Conservation (phyloP, 2,329 filamentous ascomycete species). For the Scytalidium sp. region DNA sequence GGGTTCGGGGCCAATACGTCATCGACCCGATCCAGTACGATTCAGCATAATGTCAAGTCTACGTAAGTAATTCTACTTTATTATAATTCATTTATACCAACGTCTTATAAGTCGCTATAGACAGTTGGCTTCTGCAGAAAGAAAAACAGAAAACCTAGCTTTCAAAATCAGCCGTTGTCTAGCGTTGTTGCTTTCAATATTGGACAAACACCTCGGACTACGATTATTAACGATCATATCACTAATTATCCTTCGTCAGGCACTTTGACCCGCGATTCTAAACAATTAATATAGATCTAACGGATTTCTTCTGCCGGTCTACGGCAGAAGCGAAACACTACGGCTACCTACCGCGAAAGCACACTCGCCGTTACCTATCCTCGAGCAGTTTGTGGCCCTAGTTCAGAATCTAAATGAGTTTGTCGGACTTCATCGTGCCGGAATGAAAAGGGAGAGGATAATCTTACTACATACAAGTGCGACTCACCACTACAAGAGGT, state of each 20-base stretch:
- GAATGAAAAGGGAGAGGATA: background rate
- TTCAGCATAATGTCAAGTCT: too few relatives aligned
- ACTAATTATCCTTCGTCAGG: background rate
- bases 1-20: too few relatives aligned
- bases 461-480: background rate
- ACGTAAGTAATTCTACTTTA: too few relatives aligned
- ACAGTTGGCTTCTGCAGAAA: background rate
- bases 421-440: background rate
- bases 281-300: background rate
- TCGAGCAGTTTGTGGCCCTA: background rate
- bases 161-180: background rate
- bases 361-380: background rate
- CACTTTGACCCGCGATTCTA: background rate
- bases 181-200: background rate
- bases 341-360: background rate
- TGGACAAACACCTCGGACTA: background rate
- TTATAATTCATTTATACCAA: too few relatives aligned
- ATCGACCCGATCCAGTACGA: too few relatives aligned
- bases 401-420: background rate
- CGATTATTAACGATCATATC: background rate
- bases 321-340: background rate
- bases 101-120: too few relatives aligned
- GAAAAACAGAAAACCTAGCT: background rate
- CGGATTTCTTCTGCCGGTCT: background rate
- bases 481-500: background rate